Evolutionary conservation across 2,329 filamentous ascomycete species (phyloP).

Genomic region (Westerdykella ornata): DNA sequence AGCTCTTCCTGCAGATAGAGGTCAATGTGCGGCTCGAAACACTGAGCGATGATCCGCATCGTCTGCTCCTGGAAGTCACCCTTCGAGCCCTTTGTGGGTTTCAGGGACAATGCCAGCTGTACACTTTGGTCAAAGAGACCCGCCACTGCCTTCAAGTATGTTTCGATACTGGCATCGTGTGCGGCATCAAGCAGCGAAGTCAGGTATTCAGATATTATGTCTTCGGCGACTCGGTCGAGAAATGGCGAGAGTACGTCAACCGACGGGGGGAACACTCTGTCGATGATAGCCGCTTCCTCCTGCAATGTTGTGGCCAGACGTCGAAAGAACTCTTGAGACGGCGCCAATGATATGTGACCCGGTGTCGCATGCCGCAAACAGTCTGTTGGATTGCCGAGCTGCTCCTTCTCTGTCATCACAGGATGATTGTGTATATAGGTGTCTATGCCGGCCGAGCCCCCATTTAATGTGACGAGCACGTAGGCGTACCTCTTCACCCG

Average conservation of each 20-base stretch:
- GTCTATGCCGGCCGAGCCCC: slow-evolving; percentile 70
- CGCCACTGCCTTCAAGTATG: slow-evolving; percentile 79
- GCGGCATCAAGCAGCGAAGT: slow-evolving; percentile 81
- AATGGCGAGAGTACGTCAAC: slow-evolving; percentile 69
- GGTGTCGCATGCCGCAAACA: slow-evolving; percentile 64
- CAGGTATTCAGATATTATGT: slow-evolving; percentile 76
- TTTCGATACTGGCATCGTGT: slow-evolving; percentile 64
- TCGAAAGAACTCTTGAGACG: slow-evolving; percentile 76
- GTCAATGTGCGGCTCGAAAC: slow-evolving; percentile 91
- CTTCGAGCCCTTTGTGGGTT: slow-evolving; percentile 57
- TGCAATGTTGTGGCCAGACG: slow-evolving; percentile 67
- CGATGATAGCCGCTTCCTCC: slow-evolving; percentile 73
- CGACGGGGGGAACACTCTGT: slow-evolving; percentile 69
- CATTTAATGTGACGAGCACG: slow-evolving; percentile 75
- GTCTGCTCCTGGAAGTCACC: slow-evolving; percentile 58
- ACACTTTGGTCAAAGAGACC: slow-evolving; percentile 82
- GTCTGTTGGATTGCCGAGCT: slow-evolving; percentile 68
- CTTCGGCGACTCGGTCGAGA: slow-evolving; percentile 74
- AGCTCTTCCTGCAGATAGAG: slow-evolving; percentile 88
- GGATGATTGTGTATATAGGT: slow-evolving; percentile 85
- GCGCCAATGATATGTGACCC: slow-evolving; percentile 66
- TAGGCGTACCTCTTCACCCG: slow-evolving; percentile 84
- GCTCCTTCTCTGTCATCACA: slow-evolving; percentile 65
- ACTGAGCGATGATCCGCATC: slow-evolving; percentile 59
- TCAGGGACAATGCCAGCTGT: slow-evolving; percentile 66